A percentile compares a stretch with the other conserved stretches of the same genome.
Conservation (phyloP, 257 asterid species). For the Jasminum sambac region DNA sequence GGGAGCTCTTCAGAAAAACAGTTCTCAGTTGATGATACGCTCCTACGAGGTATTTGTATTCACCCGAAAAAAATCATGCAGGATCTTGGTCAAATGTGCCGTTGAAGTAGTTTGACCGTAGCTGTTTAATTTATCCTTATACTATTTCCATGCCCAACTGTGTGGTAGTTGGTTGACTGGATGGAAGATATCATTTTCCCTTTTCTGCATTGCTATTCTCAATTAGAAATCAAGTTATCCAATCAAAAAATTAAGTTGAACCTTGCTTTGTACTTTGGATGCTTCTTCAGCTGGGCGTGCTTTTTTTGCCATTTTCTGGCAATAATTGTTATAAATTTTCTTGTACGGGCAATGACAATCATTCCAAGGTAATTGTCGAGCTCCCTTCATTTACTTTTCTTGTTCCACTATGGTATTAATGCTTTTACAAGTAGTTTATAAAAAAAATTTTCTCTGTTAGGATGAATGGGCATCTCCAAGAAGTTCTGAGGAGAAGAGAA, state of each 20-base stretch:
- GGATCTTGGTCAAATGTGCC: neutral
- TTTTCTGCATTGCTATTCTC: neutral
- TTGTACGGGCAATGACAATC: constrained; percentile 54
- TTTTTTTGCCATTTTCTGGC: constrained; percentile 64
- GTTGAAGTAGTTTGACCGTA: neutral
- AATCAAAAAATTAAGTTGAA: constrained; percentile 18
- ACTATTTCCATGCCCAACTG: neutral
- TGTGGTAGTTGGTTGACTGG: neutral
- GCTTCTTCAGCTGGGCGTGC: constrained; percentile 77
- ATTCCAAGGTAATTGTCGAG: constrained; percentile 34
- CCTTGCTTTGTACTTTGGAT: constrained; percentile 18
- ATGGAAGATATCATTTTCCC: constrained; percentile 10
- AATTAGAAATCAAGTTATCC: neutral
- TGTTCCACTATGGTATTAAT: neutral
- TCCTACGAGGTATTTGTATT: constrained; percentile 69
- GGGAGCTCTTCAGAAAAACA: constrained; percentile 95
- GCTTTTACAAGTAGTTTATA: neutral
- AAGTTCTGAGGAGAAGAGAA: constrained; percentile 43
- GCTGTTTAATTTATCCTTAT: neutral
- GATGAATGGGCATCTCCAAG: constrained; percentile 25
- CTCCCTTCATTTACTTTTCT: neutral
- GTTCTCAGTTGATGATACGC: constrained; percentile 97
- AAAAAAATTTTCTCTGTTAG: constrained; percentile 28
- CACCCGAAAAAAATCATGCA: constrained; percentile 1
- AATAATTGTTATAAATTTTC: constrained; percentile 55